A percentile compares a stretch with the other conserved stretches of the same genome.
Evolutionary conservation across 768 basidiomycete genomes (phyloP).

Genomic region (Dacryopinax spathularia): DNA sequence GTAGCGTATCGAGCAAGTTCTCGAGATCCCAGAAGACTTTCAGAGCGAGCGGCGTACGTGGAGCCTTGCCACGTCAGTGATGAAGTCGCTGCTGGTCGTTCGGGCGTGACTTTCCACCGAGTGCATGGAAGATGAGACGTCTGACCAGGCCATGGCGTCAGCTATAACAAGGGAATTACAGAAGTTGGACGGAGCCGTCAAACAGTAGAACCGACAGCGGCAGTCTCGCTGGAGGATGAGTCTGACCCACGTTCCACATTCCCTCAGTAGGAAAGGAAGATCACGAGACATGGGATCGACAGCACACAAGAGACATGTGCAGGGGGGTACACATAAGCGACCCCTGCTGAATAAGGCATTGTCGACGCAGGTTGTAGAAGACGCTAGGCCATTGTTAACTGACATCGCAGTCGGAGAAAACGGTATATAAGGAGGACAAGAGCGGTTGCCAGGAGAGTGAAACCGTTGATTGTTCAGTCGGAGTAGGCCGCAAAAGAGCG

Average conservation of each 20-base stretch:
- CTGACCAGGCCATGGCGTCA: background rate
- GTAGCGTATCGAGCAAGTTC: background rate
- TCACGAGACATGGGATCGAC: background rate
- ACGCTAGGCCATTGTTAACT: background rate
- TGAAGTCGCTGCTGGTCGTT: too few species aligned
- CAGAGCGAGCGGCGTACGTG: background rate
- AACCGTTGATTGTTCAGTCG: background rate
- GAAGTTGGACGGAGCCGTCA: too few species aligned
- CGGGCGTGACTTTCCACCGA: too few species aligned
- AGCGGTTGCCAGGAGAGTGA: background rate
- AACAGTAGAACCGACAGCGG: too few species aligned
- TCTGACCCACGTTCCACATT: too few species aligned
- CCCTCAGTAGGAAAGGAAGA: too few species aligned
- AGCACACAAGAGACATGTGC: background rate
- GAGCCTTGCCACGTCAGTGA: background rate
- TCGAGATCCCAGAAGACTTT: background rate
- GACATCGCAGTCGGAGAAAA: background rate
- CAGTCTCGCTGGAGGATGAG: too few species aligned
- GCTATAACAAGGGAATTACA: too few species aligned
- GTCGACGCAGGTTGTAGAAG: background rate
- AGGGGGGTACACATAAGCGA: background rate
- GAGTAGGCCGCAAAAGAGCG: background rate
- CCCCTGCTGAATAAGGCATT: background rate
- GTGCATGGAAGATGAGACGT: background rate
- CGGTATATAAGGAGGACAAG: background rate